Base-by-base conservation (phyloP, 2,329 filamentous ascomycete species). In the Ceratocystis cubensis region DNA sequence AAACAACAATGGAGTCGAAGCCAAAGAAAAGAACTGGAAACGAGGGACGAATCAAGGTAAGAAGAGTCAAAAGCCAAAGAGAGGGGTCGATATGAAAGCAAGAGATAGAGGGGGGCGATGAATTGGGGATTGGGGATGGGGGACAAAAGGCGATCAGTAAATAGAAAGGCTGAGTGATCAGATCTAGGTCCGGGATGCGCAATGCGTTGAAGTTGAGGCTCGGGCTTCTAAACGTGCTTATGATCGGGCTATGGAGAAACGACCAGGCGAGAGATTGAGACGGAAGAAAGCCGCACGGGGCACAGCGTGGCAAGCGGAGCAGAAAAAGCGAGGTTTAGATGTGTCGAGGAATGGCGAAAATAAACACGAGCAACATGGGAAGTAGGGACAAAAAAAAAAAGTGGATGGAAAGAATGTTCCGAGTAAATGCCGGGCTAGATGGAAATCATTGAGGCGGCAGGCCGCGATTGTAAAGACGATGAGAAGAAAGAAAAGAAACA, bases 281-380 rank as follows among this genome's bases (percentile, higher is more conserved):
- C 56, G 56, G 56, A 59, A 59, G 56, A 25, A 59, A n/a, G 56
- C 56, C 56, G 56, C 56, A 59, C 56, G 30, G 56, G 4, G 33
- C 56, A n/a, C 56, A n/a, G 30, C 25, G 56, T 37, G 56, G 56
- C 56, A 30, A 3, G 28, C 56, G 1, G 45, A 48, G 33, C 30
- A 28, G 61, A 25, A 56, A 53, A 64, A 57, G 50, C 22, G 41
- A 17, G 22, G 17, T 44, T 15, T 25, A 63, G 22, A 17, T 59
- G 61, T 57, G 61, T 63, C 65, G 59, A n/a, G 65, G 28, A 22
- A n/a, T 28, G 37, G 22, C 20, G 33, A 53, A 41, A 48, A 41
- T 57, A 63, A 56, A 17, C 13, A 56, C 64, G 33, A 30, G 25
- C 20, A 30, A 56, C 17, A 28, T 4, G 37, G 37, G 10, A 48